Evolutionary conservation across 2,329 filamentous ascomycete species (phyloP), one percentile per base, ranked within the genome.

Genomic region (Aspergillus melleus): DNA sequence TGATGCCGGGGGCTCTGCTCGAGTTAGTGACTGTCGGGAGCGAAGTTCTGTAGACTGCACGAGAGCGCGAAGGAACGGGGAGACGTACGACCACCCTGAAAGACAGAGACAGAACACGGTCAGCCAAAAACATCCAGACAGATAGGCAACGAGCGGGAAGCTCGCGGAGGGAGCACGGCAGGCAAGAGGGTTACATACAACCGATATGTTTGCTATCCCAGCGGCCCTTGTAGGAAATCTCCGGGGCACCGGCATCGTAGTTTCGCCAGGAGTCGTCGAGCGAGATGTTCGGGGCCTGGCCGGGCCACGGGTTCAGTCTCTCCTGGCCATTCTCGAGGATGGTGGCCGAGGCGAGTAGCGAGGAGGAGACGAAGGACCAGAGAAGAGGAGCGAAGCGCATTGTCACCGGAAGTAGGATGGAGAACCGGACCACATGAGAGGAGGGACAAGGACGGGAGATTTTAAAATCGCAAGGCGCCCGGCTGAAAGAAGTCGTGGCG

Each of bases 121-220:
- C 39, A 58, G 52, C n/a, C n/a, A n/a, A n/a, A n/a, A n/a, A n/a
- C n/a, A n/a, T n/a, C n/a, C n/a, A n/a, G n/a, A n/a, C n/a, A n/a
- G n/a, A n/a, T n/a, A n/a, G n/a, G n/a, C n/a, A n/a, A n/a, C n/a
- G n/a, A n/a, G n/a, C n/a, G n/a, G n/a, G n/a, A n/a, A n/a, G n/a
- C n/a, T n/a, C n/a, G n/a, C n/a, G n/a, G n/a, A n/a, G 36, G 36
- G 36, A 36, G n/a, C 36, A 42, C 36, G 16, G 36, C 36, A 42
- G 14, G 14, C 14, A 5, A 2, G 14, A 42, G 36, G 36, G 36
- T 16, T n/a, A 58, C 71, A 54, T 72, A 76, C 76, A 88, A 1
- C 83, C 87, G 52, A 86, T 80, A 63, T 84, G 78, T 64, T 84
- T 80, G 36, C 80, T 84, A 68, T 88, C 85, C 85, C 85, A 88